Evolutionary conservation across 768 basidiomycete genomes (phyloP).

Genomic region (Clavulina sp.): DNA sequence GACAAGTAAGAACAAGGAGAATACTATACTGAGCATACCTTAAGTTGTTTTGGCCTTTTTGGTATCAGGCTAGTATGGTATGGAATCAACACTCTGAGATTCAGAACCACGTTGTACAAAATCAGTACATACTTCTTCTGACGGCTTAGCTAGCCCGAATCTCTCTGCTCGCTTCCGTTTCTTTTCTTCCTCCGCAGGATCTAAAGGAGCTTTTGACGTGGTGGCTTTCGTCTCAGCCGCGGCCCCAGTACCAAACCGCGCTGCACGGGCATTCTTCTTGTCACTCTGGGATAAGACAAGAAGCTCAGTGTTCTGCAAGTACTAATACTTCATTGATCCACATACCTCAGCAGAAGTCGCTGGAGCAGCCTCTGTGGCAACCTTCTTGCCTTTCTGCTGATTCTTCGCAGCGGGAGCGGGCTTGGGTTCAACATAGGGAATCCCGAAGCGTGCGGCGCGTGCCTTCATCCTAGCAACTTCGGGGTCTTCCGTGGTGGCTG

Average conservation of each 20-base stretch:
- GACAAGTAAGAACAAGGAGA: too few relatives aligned
- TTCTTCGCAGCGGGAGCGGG: background rate
- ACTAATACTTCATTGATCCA: slow-evolving; percentile 1
- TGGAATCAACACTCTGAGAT: too few relatives aligned
- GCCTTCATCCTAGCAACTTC: background rate
- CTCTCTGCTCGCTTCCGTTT: slow-evolving; percentile 14
- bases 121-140: too few relatives aligned
- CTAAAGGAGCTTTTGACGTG: slow-evolving; percentile 3
- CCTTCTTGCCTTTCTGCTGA: background rate
- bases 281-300: background rate
- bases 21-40: too few relatives aligned
- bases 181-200: slow-evolving; percentile 15
- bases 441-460: slow-evolving; percentile 12
- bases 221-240: slow-evolving; percentile 1
- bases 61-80: too few relatives aligned
- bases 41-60: too few relatives aligned
- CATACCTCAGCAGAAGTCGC: background rate
- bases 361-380: background rate
- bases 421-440: background rate
- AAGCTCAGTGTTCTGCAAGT: background rate
- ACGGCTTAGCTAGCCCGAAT: slow-evolving; percentile 9
- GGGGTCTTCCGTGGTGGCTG: background rate
- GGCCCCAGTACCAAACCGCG: slow-evolving; percentile 5
- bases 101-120: too few relatives aligned
- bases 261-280: slow-evolving; percentile 9